phyloP scores from a whole-genome alignment of 768 basidiomycete species.

The Mrakia blollopis region DNA sequence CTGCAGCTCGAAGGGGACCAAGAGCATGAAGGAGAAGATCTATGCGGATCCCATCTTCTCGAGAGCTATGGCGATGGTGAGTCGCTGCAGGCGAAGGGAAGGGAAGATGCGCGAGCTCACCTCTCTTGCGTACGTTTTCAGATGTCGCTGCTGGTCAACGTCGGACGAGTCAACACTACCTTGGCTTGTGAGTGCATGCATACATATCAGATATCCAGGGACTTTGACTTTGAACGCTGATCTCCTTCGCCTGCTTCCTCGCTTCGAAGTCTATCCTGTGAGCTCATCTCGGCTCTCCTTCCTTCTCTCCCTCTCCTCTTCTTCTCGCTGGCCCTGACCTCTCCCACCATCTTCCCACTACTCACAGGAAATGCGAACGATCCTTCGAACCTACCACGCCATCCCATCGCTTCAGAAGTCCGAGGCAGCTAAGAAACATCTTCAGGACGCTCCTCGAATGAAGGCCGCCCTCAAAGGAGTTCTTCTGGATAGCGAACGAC shows the following conservation, averaged over 20 bases:
- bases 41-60: constrained; percentile 42
- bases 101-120: constrained; percentile 26
- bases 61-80: not conserved
- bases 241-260: not conserved
- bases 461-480: constrained; percentile 67
- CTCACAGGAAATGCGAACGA: constrained; percentile 63
- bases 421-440: constrained; percentile 51
- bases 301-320: constrained; percentile 34
- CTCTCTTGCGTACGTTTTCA: constrained; percentile 58
- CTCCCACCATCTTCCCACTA: not conserved
- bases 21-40: constrained; percentile 67
- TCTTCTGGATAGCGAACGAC: constrained; percentile 53
- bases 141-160: constrained; percentile 67
- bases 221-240: not conserved
- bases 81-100: not conserved
- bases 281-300: constrained; percentile 37
- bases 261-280: constrained; percentile 45
- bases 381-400: constrained; percentile 70
- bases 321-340: not conserved
- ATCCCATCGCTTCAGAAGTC: constrained; percentile 67
- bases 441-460: constrained; percentile 73
- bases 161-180: constrained; percentile 75
- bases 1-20: constrained; percentile 65
- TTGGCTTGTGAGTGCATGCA: constrained; percentile 53
- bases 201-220: too few species aligned